Evolutionary conservation across 441 rosid species (phyloP).

Genomic region (Eruca vesicaria): DNA sequence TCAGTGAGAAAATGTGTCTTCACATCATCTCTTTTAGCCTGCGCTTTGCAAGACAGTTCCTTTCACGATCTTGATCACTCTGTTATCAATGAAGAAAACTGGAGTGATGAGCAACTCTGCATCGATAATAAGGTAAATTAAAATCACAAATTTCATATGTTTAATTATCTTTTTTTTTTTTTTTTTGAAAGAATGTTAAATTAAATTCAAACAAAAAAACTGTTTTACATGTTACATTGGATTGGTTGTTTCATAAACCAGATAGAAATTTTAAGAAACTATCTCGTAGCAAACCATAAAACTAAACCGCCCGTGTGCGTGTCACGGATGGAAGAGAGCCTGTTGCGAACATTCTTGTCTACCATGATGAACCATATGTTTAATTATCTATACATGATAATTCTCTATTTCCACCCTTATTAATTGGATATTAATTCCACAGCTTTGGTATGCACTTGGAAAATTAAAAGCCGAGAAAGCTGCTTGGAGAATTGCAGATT

Average conservation of each 20-base stretch:
- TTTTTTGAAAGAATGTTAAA: too few relatives aligned
- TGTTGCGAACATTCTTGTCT: too few relatives aligned
- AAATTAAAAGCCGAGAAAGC: constrained; percentile 82
- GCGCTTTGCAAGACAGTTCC: constrained; percentile 56
- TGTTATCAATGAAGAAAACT: constrained; percentile 60
- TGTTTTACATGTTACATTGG: too few relatives aligned
- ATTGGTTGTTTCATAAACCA: too few relatives aligned
- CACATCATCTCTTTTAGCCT: constrained; percentile 83
- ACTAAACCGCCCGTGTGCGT: too few relatives aligned
- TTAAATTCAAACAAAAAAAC: too few relatives aligned
- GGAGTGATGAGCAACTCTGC: constrained; percentile 88
- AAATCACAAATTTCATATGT: background rate
- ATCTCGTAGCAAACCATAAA: too few relatives aligned
- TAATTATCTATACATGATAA: background rate
- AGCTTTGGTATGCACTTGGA: constrained; percentile 95
- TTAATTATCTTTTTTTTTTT: too few relatives aligned
- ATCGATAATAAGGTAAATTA: constrained; percentile 54
- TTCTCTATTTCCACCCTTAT: background rate
- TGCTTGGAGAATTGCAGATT: constrained; percentile 66
- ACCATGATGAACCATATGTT: too few relatives aligned
- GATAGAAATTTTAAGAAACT: too few relatives aligned
- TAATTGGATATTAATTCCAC: constrained; percentile 8
- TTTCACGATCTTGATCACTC: constrained; percentile 35
- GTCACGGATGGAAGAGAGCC: too few relatives aligned
- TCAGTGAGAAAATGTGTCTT: constrained; percentile 73